Percentiles rank a stretch among this genome's conserved stretches.
Conservation (phyloP, 306 rosid genomes). For the Amphicarpaea edgeworthii region DNA sequence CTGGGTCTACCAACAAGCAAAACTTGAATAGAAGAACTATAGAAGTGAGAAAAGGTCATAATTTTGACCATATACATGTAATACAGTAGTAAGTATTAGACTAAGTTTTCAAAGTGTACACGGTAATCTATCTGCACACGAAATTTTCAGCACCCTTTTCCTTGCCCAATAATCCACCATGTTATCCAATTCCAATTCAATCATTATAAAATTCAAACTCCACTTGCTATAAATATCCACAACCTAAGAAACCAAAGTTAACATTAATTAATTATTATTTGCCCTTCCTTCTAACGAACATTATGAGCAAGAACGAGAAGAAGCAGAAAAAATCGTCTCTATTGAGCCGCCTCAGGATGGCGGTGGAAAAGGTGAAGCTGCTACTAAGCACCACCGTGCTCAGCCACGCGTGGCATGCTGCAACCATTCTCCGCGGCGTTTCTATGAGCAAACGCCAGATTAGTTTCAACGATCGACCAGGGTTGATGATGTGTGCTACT, state of each 20-base stretch:
- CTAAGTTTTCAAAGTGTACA: conserved; percentile 30
- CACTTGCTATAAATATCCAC: conserved; percentile 13
- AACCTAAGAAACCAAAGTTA: not conserved
- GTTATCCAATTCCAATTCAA: not conserved
- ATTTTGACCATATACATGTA: not conserved
- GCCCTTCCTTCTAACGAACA: not conserved
- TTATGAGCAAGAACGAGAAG: conserved; percentile 39
- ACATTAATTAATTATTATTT: not conserved
- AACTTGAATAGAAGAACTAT: too few relatives aligned
- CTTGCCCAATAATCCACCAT: not conserved
- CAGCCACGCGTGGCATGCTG: conserved; percentile 59
- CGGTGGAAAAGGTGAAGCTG: conserved; percentile 65
- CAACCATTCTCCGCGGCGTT: conserved; percentile 52
- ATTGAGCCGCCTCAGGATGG: conserved; percentile 60
- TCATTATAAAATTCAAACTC: not conserved
- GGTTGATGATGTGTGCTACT: conserved; percentile 48
- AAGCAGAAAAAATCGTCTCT: conserved; percentile 45
- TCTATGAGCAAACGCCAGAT: conserved; percentile 42
- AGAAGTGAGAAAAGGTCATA: conserved; percentile 23
- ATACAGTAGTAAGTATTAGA: too few relatives aligned
- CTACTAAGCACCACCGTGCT: conserved; percentile 58
- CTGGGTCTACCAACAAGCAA: conserved; percentile 3
- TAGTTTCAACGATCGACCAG: conserved; percentile 68
- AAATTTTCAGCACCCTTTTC: conserved; percentile 27
- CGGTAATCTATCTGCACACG: conserved; percentile 45